Percentiles rank a stretch among this genome's conserved stretches.
phyloP scores from a whole-genome alignment of 164 flowering plant species.

The Paratinospora sagittata region DNA sequence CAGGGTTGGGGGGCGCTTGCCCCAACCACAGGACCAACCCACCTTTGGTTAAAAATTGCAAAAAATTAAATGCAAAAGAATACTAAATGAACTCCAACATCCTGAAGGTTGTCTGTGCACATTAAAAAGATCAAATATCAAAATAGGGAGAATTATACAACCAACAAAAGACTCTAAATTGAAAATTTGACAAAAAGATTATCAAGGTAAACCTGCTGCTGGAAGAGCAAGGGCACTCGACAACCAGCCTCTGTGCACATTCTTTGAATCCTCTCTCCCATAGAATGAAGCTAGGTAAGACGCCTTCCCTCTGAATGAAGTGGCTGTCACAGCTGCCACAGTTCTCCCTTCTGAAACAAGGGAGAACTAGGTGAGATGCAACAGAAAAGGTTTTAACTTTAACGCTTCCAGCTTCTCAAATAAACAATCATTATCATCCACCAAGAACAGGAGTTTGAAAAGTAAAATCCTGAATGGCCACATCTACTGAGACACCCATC shows the following conservation, averaged over 20 bases:
- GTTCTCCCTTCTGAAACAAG: conserved; percentile 57
- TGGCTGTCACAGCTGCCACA: conserved; percentile 60
- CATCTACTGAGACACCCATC: neutral
- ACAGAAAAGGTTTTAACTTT: neutral
- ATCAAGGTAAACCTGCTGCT: conserved; percentile 59
- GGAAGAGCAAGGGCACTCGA: conserved; percentile 72
- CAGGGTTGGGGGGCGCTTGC: too few species aligned
- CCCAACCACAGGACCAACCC: too few species aligned
- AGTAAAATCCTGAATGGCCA: neutral
- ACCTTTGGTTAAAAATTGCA: too few species aligned
- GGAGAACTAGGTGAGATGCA: conserved; percentile 4
- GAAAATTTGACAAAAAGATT: conserved; percentile 3
- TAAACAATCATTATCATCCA: neutral
- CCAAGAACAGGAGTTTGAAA: neutral
- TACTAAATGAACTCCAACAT: neutral
- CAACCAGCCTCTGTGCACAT: conserved; percentile 55
- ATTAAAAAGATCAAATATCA: neutral
- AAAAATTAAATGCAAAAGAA: neutral
- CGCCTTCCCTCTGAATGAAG: conserved; percentile 41
- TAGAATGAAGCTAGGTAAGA: conserved; percentile 41
- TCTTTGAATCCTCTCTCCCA: conserved; percentile 37
- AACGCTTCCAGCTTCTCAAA: neutral
- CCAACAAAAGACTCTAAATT: neutral
- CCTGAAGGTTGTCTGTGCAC: neutral
- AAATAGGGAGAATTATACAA: neutral